Evolutionary conservation across 2,329 filamentous ascomycete species (phyloP).

Genomic region (Xylariomycetidae sp.): DNA sequence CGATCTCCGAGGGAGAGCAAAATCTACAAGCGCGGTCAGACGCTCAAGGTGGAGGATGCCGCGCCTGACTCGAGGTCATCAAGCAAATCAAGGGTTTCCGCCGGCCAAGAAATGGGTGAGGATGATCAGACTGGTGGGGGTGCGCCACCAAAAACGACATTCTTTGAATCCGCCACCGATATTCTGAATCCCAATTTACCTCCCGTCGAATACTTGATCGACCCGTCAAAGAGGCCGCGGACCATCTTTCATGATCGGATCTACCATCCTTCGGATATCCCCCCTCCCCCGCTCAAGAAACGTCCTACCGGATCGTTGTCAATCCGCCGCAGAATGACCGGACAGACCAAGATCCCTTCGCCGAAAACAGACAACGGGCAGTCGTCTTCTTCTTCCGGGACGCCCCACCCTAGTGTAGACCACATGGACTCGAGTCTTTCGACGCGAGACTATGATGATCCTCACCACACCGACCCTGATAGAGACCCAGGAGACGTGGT

Average conservation of each 20-base stretch:
- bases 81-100: slow-evolving; percentile 38
- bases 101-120: slow-evolving; percentile 42
- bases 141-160: slow-evolving; percentile 81
- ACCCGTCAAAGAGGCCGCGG: slow-evolving; percentile 72
- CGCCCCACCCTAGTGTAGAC: slow-evolving; percentile 22
- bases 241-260: slow-evolving; percentile 97
- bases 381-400: slow-evolving; percentile 29
- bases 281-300: slow-evolving; percentile 65
- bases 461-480: slow-evolving; percentile 38
- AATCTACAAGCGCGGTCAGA: slow-evolving; percentile 75
- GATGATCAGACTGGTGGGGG: slow-evolving; percentile 40
- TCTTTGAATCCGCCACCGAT: slow-evolving; percentile 93
- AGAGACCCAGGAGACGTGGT: slow-evolving; percentile 41
- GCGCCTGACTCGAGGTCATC: slow-evolving; percentile 26
- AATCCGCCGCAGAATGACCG: slow-evolving; percentile 27
- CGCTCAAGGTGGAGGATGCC: slow-evolving; percentile 45
- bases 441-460: slow-evolving; percentile 47
- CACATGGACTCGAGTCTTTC: slow-evolving; percentile 40
- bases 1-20: slow-evolving; percentile 57
- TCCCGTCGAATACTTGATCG: slow-evolving; percentile 71
- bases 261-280: slow-evolving; percentile 91
- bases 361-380: slow-evolving; percentile 18
- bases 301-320: slow-evolving; percentile 32
- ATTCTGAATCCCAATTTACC: slow-evolving; percentile 86
- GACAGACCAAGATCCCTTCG: slow-evolving; percentile 16